Evolutionary conservation across 345 rosid species (phyloP).

Genomic region (Rhizophora apiculata): DNA sequence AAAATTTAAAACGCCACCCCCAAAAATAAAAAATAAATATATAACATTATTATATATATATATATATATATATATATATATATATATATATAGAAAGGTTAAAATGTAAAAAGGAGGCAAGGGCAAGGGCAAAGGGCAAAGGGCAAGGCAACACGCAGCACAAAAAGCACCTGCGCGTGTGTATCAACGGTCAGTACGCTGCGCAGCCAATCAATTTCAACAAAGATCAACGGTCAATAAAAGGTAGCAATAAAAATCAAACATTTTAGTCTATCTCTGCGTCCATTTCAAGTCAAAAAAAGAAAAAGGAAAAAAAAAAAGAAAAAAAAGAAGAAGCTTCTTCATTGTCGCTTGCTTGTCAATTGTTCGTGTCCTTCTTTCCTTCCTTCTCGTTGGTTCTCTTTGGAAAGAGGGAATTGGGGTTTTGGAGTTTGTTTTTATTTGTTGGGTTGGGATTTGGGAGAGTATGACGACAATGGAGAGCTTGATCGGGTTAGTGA

Average conservation of each 20-base stretch:
- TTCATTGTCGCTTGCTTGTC: not conserved
- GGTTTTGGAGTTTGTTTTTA: not conserved
- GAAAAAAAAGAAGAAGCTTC: not conserved
- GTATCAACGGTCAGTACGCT: not conserved
- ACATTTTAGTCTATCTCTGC: not conserved
- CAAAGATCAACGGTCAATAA: too few relatives aligned
- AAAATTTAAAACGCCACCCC: constrained; percentile 1
- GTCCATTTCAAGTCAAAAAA: constrained; percentile 7
- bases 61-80: too few relatives aligned
- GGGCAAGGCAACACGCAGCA: not conserved
- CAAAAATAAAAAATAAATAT: too few relatives aligned
- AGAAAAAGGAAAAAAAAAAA: too few relatives aligned
- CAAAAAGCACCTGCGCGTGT: too few relatives aligned
- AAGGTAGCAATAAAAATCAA: too few relatives aligned
- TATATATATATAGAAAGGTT: too few relatives aligned
- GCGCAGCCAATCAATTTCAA: not conserved
- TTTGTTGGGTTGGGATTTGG: too few relatives aligned
- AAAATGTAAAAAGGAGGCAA: too few relatives aligned
- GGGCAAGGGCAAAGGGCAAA: too few relatives aligned
- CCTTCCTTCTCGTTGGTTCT: not conserved
- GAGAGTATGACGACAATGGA: constrained; percentile 29
- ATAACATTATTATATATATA: too few relatives aligned
- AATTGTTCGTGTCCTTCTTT: not conserved
- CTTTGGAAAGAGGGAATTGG: not conserved
- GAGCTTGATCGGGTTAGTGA: constrained; percentile 36